phyloP scores from a whole-genome alignment of 169 alveolate genomes.

The Eimeria acervulina region DNA sequence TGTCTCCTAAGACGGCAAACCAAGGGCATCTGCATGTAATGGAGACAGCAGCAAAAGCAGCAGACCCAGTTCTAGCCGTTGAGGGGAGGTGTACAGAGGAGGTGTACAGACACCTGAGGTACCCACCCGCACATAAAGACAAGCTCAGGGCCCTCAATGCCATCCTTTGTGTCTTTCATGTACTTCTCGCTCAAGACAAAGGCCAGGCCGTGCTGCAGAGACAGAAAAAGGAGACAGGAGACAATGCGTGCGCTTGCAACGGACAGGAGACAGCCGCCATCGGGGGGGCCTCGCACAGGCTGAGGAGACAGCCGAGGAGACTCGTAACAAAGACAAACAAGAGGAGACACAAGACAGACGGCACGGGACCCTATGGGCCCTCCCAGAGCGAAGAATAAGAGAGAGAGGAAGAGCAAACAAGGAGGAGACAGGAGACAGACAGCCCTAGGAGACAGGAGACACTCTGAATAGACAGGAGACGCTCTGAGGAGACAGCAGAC shows the following conservation, averaged over 20 bases:
- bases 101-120: neutral
- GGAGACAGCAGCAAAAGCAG: neutral
- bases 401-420: neutral
- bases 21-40: neutral
- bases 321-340: neutral
- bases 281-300: no score
- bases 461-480: no score
- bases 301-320: neutral
- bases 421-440: neutral
- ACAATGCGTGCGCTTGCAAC: conserved; percentile 40
- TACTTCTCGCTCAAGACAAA: conserved; percentile 87
- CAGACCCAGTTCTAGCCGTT: no score
- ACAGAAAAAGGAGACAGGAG: neutral
- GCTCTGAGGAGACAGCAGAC: neutral
- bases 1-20: no score
- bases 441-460: no score
- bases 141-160: conserved; percentile 87
- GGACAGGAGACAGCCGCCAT: no score
- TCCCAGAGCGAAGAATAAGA: neutral
- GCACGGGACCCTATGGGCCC: no score
- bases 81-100: no score
- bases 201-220: conserved; percentile 83
- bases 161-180: conserved; percentile 78
- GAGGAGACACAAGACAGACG: neutral
- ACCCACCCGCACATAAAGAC: conserved; percentile 87